Percentiles rank a stretch among this genome's conserved stretches.
Evolutionary conservation across 2,329 filamentous ascomycete genomes (phyloP).

Genomic region (Xylariaceae sp.): DNA sequence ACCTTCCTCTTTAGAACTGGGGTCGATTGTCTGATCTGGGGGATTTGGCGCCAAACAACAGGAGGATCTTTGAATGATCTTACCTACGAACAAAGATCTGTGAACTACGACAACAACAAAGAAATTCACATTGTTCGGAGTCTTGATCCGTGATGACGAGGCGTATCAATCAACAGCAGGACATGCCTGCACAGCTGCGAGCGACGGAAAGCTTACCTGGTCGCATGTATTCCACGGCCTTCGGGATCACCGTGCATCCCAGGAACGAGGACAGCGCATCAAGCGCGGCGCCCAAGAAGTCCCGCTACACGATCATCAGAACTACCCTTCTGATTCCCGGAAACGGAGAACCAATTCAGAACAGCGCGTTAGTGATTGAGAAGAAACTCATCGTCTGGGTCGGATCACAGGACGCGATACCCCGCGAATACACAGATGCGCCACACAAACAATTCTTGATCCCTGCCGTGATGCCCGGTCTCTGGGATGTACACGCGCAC

Average conservation of each 20-base stretch:
- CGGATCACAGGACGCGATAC: slow-evolving; percentile 30
- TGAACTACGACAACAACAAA: neutral
- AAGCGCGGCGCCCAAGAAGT: slow-evolving; percentile 23
- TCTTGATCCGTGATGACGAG: slow-evolving; percentile 22
- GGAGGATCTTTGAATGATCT: neutral
- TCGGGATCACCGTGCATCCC: slow-evolving; percentile 28
- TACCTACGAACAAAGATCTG: neutral
- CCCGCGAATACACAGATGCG: slow-evolving; percentile 28
- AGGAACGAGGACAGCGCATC: slow-evolving; percentile 46
- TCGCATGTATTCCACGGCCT: slow-evolving; percentile 29
- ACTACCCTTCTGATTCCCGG: slow-evolving; percentile 36
- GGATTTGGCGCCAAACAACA: neutral
- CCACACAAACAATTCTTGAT: slow-evolving; percentile 27
- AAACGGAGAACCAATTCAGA: slow-evolving; percentile 31
- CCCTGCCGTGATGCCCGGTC: slow-evolving; percentile 33
- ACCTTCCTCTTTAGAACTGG: slow-evolving; percentile 17
- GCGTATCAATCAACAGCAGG: slow-evolving; percentile 11
- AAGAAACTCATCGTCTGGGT: slow-evolving; percentile 37
- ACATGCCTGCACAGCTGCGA: neutral
- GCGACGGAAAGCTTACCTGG: slow-evolving; percentile 14
- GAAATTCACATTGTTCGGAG: too few species aligned
- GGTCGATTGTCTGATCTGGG: neutral
- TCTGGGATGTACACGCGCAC: slow-evolving; percentile 35
- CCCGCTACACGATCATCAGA: slow-evolving; percentile 33
- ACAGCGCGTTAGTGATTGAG: slow-evolving; percentile 36